Base-by-base conservation (phyloP, 1,284 basidiomycete genomes). In the Coniferiporia sulphurascens region DNA sequence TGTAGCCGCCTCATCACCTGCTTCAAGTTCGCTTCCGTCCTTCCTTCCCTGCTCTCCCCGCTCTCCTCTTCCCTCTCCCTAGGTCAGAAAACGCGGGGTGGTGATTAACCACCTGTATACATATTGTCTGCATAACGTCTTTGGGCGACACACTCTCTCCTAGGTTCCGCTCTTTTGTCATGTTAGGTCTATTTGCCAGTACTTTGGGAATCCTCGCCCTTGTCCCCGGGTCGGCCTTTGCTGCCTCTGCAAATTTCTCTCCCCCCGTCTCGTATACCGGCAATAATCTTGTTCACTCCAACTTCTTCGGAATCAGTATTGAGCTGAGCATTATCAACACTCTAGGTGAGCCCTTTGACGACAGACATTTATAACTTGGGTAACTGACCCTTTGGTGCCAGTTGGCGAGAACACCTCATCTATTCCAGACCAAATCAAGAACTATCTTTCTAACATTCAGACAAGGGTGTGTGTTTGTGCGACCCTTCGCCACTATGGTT, bases 291-390 rank as follows among this genome's bases (percentile, higher is more conserved):
- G 74, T 77, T 1, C 62, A 69, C 22, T 65, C 71, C 8, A 76
- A 75, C 60, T 77, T 77, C 60, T 69, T 78, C 22, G 76, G 76
- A 5, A 72, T 77, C 54, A 75, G 74, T 63, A 70, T 76, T 49
- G 76, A 78, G 64, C 71, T 78, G 19, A 74, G 73, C 58, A 76
- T 73, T 56, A 68, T 77, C 64, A 67, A 71, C 56, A 67, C 73
- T 58, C 75, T 76, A 55, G 75, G 76, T 74, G 48, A 36, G 35
- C 13, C 17, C 41, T 7, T 43, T n/a, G 45, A 45, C 55, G 13
- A n/a, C 38, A 38, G 3, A 5, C 41, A n/a, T 15, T n/a, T 7
- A 9, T 38, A 27, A 27, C 27, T 27, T 27, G 27, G 43, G 32
- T 13, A 17, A 49, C 22, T 41, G 27, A 36, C 51, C 22, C 48